Evolutionary conservation across 257 asterid genomes (phyloP).

Genomic region (Agastache rugosa): DNA sequence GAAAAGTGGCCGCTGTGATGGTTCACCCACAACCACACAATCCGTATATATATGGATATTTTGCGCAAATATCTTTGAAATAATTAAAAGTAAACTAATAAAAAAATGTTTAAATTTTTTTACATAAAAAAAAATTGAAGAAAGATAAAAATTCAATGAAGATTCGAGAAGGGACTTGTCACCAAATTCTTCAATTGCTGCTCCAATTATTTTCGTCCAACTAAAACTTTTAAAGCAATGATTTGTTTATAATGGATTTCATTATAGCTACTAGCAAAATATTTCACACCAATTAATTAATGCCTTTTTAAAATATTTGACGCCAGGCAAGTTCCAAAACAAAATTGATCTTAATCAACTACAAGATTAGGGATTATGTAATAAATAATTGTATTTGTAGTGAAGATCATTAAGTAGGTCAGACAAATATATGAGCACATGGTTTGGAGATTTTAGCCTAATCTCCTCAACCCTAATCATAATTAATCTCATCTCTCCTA

Average conservation of each 20-base stretch:
- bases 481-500: not conserved
- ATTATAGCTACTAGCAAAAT: not conserved
- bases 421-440: slow-evolving; percentile 55
- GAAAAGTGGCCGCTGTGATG: not conserved
- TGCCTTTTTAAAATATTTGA: not conserved
- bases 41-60: not conserved
- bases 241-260: not conserved
- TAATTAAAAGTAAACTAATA: not conserved
- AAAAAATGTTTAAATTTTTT: too few species aligned
- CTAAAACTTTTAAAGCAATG: not conserved
- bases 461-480: slow-evolving; percentile 27
- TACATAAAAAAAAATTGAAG: too few species aligned
- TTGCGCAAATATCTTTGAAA: too few species aligned
- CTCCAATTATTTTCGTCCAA: not conserved
- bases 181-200: not conserved
- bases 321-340: not conserved
- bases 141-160: too few species aligned
- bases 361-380: slow-evolving; percentile 12
- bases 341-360: not conserved
- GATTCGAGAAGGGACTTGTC: slow-evolving; percentile 6
- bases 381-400: slow-evolving; percentile 25
- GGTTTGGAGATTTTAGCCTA: slow-evolving; percentile 41
- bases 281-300: slow-evolving; percentile 21
- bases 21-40: slow-evolving; percentile 1
- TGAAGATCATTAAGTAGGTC: slow-evolving; percentile 37